Evolutionary conservation across 441 rosid species (phyloP), one percentile per base, ranked within the genome.

Genomic region (Populus trichocarpa): DNA sequence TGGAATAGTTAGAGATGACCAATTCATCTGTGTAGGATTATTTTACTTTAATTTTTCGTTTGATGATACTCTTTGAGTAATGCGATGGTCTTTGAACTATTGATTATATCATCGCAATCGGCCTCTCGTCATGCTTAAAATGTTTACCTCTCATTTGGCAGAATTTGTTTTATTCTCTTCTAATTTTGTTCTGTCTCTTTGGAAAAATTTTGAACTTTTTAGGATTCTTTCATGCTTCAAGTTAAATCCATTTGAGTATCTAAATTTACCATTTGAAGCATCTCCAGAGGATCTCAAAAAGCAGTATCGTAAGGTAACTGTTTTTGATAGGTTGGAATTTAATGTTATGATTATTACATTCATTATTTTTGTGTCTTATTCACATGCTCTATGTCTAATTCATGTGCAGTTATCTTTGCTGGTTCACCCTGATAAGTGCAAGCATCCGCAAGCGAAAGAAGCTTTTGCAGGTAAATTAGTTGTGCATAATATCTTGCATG

Each of bases 341-440:
- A 11, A 33, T 38, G 22, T 69, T 68, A 16, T 69, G 18, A 13
- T 67, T 53, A 53, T 33, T 2, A 23, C 70, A 25, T 72, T 50
- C 30, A 64, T 6, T 74, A 66, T 8, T 73, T 72, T 28, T 30
- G 63, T 12, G 18, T 42, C 66, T 77, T 82, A 63, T 67, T 77
- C 78, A 70, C 69, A 9, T 76, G 25, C 78, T 84, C 79, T 78
- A 38, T 73, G 22, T 69, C 33, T 28, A 75, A 65, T 67, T 30
- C 46, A 38, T 71, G 73, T 79, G 81, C 74, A 96, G 98, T 70
- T 96, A 77, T 96, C 99, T 76, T 85, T 96, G 86, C 81, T 96
- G 87, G 97, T 94, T 84, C 98, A 94, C 65, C 99, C 99, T 86
- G 98, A 96, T 78, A 96, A 96, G 87, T 96, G 99, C 92, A 94